Base-by-base conservation (phyloP, 1,284 basidiomycete species). In the Apiotrichum gamsii region DNA sequence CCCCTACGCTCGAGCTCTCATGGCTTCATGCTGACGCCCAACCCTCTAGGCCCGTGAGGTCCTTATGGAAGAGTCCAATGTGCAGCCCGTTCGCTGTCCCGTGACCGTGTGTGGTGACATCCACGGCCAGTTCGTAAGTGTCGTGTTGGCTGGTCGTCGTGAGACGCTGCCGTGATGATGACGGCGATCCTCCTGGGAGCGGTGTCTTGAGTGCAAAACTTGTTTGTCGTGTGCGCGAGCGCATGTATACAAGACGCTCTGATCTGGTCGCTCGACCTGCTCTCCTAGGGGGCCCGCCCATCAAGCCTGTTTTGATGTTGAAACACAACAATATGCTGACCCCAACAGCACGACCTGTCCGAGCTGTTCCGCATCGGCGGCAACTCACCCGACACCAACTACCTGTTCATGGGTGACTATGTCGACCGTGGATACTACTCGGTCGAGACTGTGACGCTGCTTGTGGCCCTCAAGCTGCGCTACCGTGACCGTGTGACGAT, bases 361-460 rank as follows among this genome's bases (percentile, higher is more conserved):
- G 95, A 98, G 73, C 84, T 99, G 38, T 99, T 99, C 78, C 86
- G 93, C 47, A 98, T 99, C 70, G 94, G 95, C 45, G 95, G 94
- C 52, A 97, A 97, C 77, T 97, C 93, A 35, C 95, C 94, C 50
- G 95, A 98, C 76, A 97, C 95, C 56, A 99, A 98, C 76, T 99
- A 99, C 75, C 86, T 99, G 61, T 99, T 99, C 79, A 99, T 99
- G 95, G 95, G 95, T 37, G 94, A 99, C 78, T 98, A 97, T 68
- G 95, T 98, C 61, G 95, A 98, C 78, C 84, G 95, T 67, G 94
- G 94, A 23, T 98, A 97, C 78, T 98, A 98, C 78, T 96, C 90
- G 15, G 95, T 99, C 45, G 94, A 99, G 76, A 98, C 94, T 1
- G 93, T 99, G 60, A 96, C 93, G 16, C 79, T 98, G n/a, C 85